Evolutionary conservation across 495 filamentous ascomycete species (phyloP).

Genomic region (Hyaloscypha bicolor): DNA sequence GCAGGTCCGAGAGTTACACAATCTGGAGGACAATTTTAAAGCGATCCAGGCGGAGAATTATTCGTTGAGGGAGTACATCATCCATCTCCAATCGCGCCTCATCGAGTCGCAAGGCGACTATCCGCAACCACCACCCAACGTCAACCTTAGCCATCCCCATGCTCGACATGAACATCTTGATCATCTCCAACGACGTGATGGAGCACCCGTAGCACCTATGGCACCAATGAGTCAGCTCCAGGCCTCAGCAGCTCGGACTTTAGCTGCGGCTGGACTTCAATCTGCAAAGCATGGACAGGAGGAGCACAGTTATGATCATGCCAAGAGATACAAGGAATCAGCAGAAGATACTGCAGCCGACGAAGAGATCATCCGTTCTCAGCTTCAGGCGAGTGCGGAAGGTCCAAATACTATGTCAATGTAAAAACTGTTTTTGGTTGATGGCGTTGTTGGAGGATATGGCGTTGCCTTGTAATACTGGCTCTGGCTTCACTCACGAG

Average conservation of each 20-base stretch:
- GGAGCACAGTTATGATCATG: constrained; percentile 31
- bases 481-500: background rate
- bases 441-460: constrained; percentile 8
- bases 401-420: constrained; percentile 24
- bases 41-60: constrained; percentile 84
- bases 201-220: constrained; percentile 41
- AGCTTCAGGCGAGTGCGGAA: constrained; percentile 23
- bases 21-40: constrained; percentile 71
- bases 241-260: constrained; percentile 41
- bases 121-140: constrained; percentile 71
- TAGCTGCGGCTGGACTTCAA: constrained; percentile 36
- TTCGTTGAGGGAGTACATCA: constrained; percentile 85
- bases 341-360: constrained; percentile 26
- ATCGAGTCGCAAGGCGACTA: constrained; percentile 81
- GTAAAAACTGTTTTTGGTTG: background rate
- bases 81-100: constrained; percentile 85
- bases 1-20: constrained; percentile 75
- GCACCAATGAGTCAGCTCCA: constrained; percentile 40
- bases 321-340: constrained; percentile 37
- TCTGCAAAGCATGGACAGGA: constrained; percentile 35
- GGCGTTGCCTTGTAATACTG: constrained; percentile 7
- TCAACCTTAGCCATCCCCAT: constrained; percentile 33
- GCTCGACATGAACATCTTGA: constrained; percentile 22
- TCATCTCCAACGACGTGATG: constrained; percentile 18
- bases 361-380: constrained; percentile 33